Evolutionary conservation across 2,329 filamentous ascomycete genomes (phyloP), one percentile per base, ranked within the genome.

Genomic region (Geoglossum cookeanum): DNA sequence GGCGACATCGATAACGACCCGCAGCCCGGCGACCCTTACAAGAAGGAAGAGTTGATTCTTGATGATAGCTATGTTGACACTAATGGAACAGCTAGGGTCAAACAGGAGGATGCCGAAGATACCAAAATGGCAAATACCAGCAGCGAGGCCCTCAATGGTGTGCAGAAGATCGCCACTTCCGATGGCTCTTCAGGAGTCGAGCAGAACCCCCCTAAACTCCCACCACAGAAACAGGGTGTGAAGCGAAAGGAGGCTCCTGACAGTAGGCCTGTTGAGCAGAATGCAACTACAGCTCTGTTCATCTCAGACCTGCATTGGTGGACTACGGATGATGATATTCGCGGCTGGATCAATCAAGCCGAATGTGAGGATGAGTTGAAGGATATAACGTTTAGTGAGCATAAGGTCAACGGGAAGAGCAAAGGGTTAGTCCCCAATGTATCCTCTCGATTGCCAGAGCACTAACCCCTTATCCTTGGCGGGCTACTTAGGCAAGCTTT

Each of bases 351-450:
- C 29, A 81, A 82, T 62, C 78, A 86, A 62, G 87, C 85, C n/a
- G 79, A 78, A 1, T 87, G 81, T 63, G 92, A 97, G 68, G 78
- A 83, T 51, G 87, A 95, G 65, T 73, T 97, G 17, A 89, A 87
- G 65, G 92, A 97, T 60, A 81, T 98, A 55, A 95, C 90, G 0
- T 98, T 97, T 69, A 96, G 88, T 65, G 92, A 98, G 69, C 92
- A 97, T 71, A 98, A 98, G 68, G 90, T 97, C 53, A 98, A 98
- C 63, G 92, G 92, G 63, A 98, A 98, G 73, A 95, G 88, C 71
- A 96, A 97, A 74, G 91, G 92, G 90, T 94, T 76, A 61, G 81
- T 39, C 1, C 35, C 11, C 2, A 2, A 33, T 27, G 9, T 54
- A 30, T 59, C 56, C 54, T 61, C 47, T 58, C n/a, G 3, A 22